Conservation (phyloP, 768 basidiomycete genomes). For the Xerocomus brunneocitrinus region DNA sequence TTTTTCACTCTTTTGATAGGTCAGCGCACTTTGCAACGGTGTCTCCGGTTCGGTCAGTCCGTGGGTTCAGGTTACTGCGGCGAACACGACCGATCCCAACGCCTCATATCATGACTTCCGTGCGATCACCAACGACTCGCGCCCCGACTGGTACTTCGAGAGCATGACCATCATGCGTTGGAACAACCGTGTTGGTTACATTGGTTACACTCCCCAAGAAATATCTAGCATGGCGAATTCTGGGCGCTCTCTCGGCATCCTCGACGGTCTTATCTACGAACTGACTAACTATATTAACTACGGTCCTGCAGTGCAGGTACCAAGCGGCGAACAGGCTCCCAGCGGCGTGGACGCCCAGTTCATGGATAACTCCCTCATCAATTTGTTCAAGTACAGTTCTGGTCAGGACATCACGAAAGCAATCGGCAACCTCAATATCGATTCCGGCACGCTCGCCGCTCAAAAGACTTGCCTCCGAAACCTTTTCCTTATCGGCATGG, state of each 20-base stretch:
- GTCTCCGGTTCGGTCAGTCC: slow-evolving; percentile 75
- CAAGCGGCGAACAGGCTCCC: slow-evolving; percentile 44
- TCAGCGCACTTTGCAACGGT: slow-evolving; percentile 90
- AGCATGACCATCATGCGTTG: slow-evolving; percentile 91
- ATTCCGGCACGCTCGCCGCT: slow-evolving; percentile 51
- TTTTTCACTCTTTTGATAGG: slow-evolving; percentile 40
- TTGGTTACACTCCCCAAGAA: slow-evolving; percentile 77
- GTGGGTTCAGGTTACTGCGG: slow-evolving; percentile 72
- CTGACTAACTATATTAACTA: slow-evolving; percentile 73
- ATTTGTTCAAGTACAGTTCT: slow-evolving; percentile 69
- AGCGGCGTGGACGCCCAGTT: slow-evolving; percentile 49
- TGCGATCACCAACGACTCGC: slow-evolving; percentile 76
- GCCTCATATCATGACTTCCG: slow-evolving; percentile 96
- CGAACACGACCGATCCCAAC: slow-evolving; percentile 73
- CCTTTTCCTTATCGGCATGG: slow-evolving; percentile 84
- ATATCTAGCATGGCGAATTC: slow-evolving; percentile 64
- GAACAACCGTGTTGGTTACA: slow-evolving; percentile 80
- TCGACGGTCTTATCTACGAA: slow-evolving; percentile 84
- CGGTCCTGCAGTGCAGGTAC: slow-evolving; percentile 53
- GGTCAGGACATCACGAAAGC: slow-evolving; percentile 80
- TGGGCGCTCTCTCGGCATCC: slow-evolving; percentile 74
- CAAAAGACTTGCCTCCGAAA: slow-evolving; percentile 92
- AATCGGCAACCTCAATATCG: slow-evolving; percentile 60
- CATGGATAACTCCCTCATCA: slow-evolving; percentile 65
- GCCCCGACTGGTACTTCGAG: slow-evolving; percentile 99